Percentiles rank a stretch among this genome's conserved stretches.
phyloP scores from a whole-genome alignment of 495 filamentous ascomycete genomes.

The Lepidopterella palustris region DNA sequence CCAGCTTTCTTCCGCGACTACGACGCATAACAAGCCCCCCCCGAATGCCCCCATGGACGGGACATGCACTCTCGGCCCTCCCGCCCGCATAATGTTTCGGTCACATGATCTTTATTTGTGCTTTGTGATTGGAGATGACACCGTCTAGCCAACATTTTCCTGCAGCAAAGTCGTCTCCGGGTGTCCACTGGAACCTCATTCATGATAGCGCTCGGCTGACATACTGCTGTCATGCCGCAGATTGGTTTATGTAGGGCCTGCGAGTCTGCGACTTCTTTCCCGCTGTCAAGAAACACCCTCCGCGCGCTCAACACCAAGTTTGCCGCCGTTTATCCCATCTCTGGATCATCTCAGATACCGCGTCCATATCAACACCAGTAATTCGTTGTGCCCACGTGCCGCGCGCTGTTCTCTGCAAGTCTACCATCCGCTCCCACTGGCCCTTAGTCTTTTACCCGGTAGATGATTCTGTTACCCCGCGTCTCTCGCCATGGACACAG shows the following conservation, averaged over 20 bases:
- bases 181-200: slow-evolving; percentile 2
- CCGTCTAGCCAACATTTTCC: background rate
- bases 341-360: no score
- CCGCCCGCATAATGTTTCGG: no score
- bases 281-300: background rate
- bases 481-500: slow-evolving; percentile 9
- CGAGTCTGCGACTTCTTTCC: background rate
- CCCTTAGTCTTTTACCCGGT: slow-evolving; percentile 11
- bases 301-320: background rate
- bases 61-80: no score
- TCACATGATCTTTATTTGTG: no score
- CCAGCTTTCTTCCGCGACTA: no score
- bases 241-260: background rate
- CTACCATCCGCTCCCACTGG: background rate
- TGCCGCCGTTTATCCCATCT: no score
- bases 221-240: slow-evolving; percentile 7
- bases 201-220: slow-evolving; percentile 12
- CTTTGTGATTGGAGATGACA: no score
- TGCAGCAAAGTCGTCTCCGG: background rate
- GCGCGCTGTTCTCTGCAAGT: background rate
- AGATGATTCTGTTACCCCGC: slow-evolving; percentile 22
- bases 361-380: no score
- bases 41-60: no score
- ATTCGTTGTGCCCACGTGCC: background rate
- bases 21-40: no score